Evolutionary conservation across 441 rosid genomes (phyloP).

Genomic region (Croton setiger): DNA sequence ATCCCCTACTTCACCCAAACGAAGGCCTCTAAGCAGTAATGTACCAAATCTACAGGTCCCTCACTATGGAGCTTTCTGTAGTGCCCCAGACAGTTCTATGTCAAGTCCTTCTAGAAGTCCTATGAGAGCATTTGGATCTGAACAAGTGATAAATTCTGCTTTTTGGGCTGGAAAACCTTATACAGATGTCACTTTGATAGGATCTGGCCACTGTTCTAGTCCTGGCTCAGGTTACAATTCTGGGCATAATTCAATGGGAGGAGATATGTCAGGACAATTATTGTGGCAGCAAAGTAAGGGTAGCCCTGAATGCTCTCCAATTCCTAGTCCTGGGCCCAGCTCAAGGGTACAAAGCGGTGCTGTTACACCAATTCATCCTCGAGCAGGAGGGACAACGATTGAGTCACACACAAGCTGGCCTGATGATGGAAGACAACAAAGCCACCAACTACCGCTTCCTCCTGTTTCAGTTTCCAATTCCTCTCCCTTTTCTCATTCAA

Average conservation of each 20-base stretch:
- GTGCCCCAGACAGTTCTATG: constrained; percentile 94
- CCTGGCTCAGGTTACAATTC: constrained; percentile 95
- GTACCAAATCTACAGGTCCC: constrained; percentile 72
- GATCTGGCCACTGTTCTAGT: constrained; percentile 94
- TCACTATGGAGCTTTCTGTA: constrained; percentile 49
- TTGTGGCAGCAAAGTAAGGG: constrained; percentile 92
- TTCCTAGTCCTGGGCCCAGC: constrained; percentile 95
- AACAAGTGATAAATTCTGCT: constrained; percentile 61
- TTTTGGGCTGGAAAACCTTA: constrained; percentile 47
- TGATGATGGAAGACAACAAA: constrained; percentile 68
- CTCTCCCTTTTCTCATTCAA: constrained; percentile 63
- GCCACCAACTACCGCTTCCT: constrained; percentile 87
- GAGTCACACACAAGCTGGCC: constrained; percentile 63
- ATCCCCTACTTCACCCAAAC: constrained; percentile 58
- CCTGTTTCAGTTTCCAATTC: constrained; percentile 59
- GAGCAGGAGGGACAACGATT: constrained; percentile 55
- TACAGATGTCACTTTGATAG: constrained; percentile 47
- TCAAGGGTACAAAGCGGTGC: constrained; percentile 91
- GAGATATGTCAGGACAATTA: constrained; percentile 82
- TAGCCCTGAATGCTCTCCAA: constrained; percentile 97
- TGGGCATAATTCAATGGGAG: constrained; percentile 93
- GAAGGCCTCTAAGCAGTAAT: constrained; percentile 45
- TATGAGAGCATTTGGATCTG: constrained; percentile 58
- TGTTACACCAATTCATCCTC: constrained; percentile 85
- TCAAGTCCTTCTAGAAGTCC: constrained; percentile 99